Evolutionary conservation across 805 yeast genomes (phyloP).

Genomic region (Candida ovalis): DNA sequence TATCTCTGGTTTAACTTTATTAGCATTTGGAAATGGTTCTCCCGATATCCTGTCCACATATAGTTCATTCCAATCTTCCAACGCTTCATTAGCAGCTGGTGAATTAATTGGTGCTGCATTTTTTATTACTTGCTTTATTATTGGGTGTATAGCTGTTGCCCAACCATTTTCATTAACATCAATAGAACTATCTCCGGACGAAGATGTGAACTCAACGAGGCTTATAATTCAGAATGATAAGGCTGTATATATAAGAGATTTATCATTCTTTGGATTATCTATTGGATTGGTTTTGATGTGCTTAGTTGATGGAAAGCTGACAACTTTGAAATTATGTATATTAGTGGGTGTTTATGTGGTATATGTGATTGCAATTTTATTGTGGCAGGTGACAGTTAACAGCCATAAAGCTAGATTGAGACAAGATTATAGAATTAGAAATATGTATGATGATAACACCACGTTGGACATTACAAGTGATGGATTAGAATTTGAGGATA

Average conservation of each 20-base stretch:
- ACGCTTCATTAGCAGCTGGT: slow-evolving; percentile 77
- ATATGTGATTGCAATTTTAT: slow-evolving; percentile 53
- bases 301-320: slow-evolving; percentile 49
- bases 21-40: slow-evolving; percentile 90
- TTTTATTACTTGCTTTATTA: slow-evolving; percentile 73
- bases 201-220: slow-evolving; percentile 5
- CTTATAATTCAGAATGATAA: slow-evolving; percentile 31
- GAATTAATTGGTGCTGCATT: slow-evolving; percentile 90
- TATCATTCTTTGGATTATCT: slow-evolving; percentile 52
- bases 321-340: slow-evolving; percentile 47
- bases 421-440: slow-evolving; percentile 25
- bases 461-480: slow-evolving; percentile 18
- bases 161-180: slow-evolving; percentile 55
- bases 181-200: not conserved
- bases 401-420: slow-evolving; percentile 11
- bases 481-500: slow-evolving; percentile 26
- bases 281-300: slow-evolving; percentile 44
- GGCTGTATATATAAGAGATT: slow-evolving; percentile 57
- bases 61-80: slow-evolving; percentile 67
- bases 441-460: slow-evolving; percentile 26
- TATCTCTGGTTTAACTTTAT: slow-evolving; percentile 79
- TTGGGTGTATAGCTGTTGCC: slow-evolving; percentile 72
- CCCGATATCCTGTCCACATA: slow-evolving; percentile 88
- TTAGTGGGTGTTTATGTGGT: slow-evolving; percentile 53
- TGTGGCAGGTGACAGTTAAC: slow-evolving; percentile 37